Percentiles rank a stretch among this genome's conserved stretches.
These are phyloP conservation scores for Oryza longistaminata DNA, from an alignment of 176 grass and related monocot species.

Conservation along the genomic window DNA sequence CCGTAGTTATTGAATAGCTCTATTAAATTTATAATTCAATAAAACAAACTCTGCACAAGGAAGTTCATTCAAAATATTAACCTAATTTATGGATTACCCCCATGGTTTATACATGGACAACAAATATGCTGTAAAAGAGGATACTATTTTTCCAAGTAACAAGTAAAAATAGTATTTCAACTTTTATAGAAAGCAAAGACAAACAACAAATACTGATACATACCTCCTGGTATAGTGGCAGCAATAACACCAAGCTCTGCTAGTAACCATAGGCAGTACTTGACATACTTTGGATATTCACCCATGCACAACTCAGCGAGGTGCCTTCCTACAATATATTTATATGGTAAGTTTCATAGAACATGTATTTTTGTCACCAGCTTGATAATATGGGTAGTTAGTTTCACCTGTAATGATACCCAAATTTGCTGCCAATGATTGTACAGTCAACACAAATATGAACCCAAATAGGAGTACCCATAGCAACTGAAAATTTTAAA, in stretches of 20 bases:
- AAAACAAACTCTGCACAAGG: no score
- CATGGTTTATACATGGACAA: no score
- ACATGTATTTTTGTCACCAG: not conserved
- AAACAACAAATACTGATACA: not conserved
- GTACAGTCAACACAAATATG: constrained; percentile 75
- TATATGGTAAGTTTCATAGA: constrained; percentile 29
- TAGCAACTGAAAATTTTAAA: constrained; percentile 48
- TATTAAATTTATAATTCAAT: no score
- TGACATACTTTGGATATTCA: constrained; percentile 73
- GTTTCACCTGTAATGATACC: constrained; percentile 76
- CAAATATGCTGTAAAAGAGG: no score
- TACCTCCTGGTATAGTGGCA: constrained; percentile 80
- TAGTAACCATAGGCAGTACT: constrained; percentile 59
- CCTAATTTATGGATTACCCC: no score
- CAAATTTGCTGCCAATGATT: constrained; percentile 70
- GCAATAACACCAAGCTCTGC: constrained; percentile 74
- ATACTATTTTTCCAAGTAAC: not conserved
- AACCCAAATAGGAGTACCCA: constrained; percentile 82
- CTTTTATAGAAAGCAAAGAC: not conserved
- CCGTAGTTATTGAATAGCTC: no score
- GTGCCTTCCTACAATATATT: constrained; percentile 57
- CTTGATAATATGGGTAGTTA: not conserved
- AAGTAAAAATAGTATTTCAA: not conserved
- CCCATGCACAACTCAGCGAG: constrained; percentile 68
- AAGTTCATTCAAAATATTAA: no score